Conservation (phyloP, 768 basidiomycete species). For the Naganishia onofrii region DNA sequence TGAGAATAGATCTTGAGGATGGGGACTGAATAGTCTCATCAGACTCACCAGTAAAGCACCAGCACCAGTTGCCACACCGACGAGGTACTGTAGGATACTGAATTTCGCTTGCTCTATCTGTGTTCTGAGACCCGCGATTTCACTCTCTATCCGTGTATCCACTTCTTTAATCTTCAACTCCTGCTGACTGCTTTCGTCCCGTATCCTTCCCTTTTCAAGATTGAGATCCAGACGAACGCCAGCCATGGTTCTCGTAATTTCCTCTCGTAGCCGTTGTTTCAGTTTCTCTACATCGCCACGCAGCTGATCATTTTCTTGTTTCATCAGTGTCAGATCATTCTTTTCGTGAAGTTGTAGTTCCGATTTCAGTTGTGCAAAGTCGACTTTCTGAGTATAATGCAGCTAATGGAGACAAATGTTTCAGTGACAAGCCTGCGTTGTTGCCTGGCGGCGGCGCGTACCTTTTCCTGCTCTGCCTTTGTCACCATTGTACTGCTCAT, state of each 20-base stretch:
- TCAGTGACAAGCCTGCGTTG: background rate
- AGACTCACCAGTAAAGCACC: constrained; percentile 52
- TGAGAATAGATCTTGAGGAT: background rate
- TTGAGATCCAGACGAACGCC: constrained; percentile 93
- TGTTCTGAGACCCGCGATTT: constrained; percentile 80
- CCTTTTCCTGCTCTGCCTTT: constrained; percentile 95
- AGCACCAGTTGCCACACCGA: constrained; percentile 51
- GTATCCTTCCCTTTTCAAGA: constrained; percentile 84
- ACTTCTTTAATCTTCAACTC: constrained; percentile 97
- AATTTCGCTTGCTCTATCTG: constrained; percentile 56
- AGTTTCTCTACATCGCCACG: constrained; percentile 87
- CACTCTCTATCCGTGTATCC: constrained; percentile 92
- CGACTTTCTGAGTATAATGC: constrained; percentile 61
- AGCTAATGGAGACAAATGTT: constrained; percentile 35
- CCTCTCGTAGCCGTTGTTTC: constrained; percentile 86
- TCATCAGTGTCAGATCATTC: constrained; percentile 92
- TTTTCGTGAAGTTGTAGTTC: constrained; percentile 94
- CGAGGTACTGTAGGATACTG: constrained; percentile 53
- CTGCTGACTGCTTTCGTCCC: constrained; percentile 86
- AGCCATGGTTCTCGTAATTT: constrained; percentile 85
- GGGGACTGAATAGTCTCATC: background rate
- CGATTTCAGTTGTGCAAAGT: constrained; percentile 93
- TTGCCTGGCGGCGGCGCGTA: constrained; percentile 38
- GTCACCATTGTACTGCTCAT: constrained; percentile 97
- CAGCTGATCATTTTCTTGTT: constrained; percentile 92